phyloP scores from a whole-genome alignment of 148 eudicot genomes.

The Suaeda aralocaspica region DNA sequence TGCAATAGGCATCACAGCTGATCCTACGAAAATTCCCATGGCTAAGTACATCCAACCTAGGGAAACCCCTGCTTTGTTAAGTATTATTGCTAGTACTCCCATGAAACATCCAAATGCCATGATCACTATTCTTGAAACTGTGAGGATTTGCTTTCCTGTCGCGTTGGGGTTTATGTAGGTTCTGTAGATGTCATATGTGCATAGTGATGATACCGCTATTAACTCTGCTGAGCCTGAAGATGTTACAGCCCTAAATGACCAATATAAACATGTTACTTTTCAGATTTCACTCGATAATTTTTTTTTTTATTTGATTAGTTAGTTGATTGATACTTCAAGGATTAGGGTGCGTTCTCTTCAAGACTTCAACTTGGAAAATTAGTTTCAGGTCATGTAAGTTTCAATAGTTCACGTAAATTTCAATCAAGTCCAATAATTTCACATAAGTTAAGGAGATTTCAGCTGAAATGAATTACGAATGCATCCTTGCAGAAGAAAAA shows the following conservation, averaged over 20 bases:
- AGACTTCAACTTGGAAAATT: too few species aligned
- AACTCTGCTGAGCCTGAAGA: constrained; percentile 96
- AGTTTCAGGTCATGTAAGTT: too few species aligned
- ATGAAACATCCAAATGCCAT: constrained; percentile 80
- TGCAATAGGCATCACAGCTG: constrained; percentile 93
- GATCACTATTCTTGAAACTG: constrained; percentile 65
- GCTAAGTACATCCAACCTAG: constrained; percentile 97
- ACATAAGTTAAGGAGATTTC: too few species aligned
- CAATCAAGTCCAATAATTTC: too few species aligned
- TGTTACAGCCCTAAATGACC: constrained; percentile 77
- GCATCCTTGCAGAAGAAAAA: too few species aligned
- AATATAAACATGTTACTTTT: constrained; percentile 1
- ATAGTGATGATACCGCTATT: constrained; percentile 93
- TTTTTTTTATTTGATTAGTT: too few species aligned
- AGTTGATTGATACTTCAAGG: too few species aligned
- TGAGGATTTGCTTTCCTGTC: constrained; percentile 80
- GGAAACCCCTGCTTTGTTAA: constrained; percentile 87
- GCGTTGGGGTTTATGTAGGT: constrained; percentile 88
- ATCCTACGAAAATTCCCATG: constrained; percentile 87
- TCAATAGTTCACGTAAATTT: too few species aligned
- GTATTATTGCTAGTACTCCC: constrained; percentile 85
- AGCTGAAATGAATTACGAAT: too few species aligned
- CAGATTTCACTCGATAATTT: too few species aligned
- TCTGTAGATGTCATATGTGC: constrained; percentile 94
- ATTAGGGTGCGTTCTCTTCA: too few species aligned